Evolutionary conservation across 345 rosid species (phyloP).

Genomic region (Pseudoturritis turrita): DNA sequence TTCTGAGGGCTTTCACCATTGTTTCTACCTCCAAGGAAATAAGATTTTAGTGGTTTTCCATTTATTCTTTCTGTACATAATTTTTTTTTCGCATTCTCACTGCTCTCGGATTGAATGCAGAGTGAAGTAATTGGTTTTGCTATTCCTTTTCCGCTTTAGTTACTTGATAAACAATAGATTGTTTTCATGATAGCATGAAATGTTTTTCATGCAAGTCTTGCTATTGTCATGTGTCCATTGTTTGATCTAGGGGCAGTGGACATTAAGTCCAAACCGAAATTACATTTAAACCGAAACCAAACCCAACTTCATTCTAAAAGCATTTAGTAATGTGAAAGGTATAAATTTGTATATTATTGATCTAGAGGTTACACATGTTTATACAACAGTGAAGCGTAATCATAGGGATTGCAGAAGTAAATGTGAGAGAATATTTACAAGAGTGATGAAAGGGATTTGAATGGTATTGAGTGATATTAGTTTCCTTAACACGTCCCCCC

Average conservation of each 20-base stretch:
- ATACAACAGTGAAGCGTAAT: no score
- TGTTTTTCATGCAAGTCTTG: not conserved
- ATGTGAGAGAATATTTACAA: no score
- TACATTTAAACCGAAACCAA: no score
- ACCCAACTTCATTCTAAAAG: no score
- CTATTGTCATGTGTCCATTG: not conserved
- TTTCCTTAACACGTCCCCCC: no score
- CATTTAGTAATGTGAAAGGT: no score
- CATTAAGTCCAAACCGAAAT: no score
- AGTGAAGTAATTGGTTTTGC: not conserved
- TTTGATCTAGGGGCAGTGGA: not conserved
- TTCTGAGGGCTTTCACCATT: not conserved
- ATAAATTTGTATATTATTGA: no score
- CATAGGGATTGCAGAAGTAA: no score
- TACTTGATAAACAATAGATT: not conserved
- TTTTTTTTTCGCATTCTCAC: not conserved
- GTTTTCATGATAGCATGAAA: not conserved
- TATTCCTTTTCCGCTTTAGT: not conserved
- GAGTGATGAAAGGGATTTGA: no score
- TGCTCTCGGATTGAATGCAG: not conserved
- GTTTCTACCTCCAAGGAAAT: not conserved
- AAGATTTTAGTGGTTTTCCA: not conserved
- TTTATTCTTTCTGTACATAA: conserved; percentile 11
- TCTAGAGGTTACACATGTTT: no score
- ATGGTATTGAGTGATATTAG: no score